Base-by-base conservation (phyloP, 2,329 filamentous ascomycete species). In the Fusarium lyarnte region DNA sequence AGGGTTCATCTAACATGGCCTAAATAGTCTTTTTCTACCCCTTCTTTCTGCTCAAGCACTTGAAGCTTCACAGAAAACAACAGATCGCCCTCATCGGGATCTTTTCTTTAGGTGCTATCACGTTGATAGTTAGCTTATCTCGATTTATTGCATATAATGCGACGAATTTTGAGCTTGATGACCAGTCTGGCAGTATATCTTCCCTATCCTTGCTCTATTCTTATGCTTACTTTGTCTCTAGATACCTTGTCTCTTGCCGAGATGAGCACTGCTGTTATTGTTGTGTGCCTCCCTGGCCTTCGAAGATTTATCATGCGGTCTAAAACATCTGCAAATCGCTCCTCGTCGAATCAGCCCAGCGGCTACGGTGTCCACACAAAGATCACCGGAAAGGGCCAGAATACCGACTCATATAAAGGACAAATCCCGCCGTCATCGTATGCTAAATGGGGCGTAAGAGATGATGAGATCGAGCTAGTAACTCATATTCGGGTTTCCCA, bases 391-490 rank as follows among this genome's bases (percentile, higher is more conserved):
- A 35, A 8, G 31, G 54, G 54, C 19, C 58, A 55, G 17, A 55
- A 21, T 2, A 35, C 13, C 16, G 41, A 41, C 12, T n/a, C 53
- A 33, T 45, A 35, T 21, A 64, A 31, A 39, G 27, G 19, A 31
- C 41, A 47, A 2, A 25, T n/a, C 7, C 62, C 45, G 5, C 23
- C 35, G 3, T 66, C 64, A 2, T 47, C 46, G 2, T 66, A 66
- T 2, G 39, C 55, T 9, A 66, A 66, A 59, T 66, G 64, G 64
- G 64, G 64, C 3, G 39, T 66, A 2, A 13, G 61, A 6, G 64
- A 66, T 6, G 64, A 66, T 27, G 64, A 66, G n/a, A 66, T 66
- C 11, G 61, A 63, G 21, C 27, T 66, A 2, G 64, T 66, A 5
- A 66, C 64, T 5, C 52, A 66, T 14, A 60, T 66, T 36, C 64